phyloP scores from a whole-genome alignment of 2,329 filamentous ascomycete genomes.

The Fusarium aywerte region DNA sequence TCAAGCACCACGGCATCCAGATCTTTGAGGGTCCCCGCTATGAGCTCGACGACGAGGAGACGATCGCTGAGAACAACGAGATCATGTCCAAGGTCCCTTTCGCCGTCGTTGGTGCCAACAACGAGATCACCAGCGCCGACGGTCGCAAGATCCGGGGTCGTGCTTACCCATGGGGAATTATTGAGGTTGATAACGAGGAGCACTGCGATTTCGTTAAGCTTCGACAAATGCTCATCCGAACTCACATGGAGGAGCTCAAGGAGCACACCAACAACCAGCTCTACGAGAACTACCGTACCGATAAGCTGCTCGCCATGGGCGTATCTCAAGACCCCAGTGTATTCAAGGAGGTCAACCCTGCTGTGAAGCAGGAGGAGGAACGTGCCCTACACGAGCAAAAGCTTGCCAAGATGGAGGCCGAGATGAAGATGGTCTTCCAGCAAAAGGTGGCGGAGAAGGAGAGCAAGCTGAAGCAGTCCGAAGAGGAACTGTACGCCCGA shows the following conservation, averaged over 20 bases:
- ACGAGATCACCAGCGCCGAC: slow-evolving; percentile 89
- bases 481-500: slow-evolving; percentile 97
- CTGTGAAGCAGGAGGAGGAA: slow-evolving; percentile 99
- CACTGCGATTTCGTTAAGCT: slow-evolving; percentile 99
- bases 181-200: slow-evolving; percentile 99
- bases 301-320: slow-evolving; percentile 98
- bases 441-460: slow-evolving; percentile 99
- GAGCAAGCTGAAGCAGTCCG: slow-evolving; percentile 99
- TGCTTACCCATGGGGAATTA: slow-evolving; percentile 97
- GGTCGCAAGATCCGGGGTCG: slow-evolving; percentile 96
- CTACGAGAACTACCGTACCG: slow-evolving; percentile 99
- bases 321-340: slow-evolving; percentile 98
- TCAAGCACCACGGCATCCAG: slow-evolving; percentile 96
- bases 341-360: slow-evolving; percentile 99
- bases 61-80: slow-evolving; percentile 99
- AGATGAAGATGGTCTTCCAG: slow-evolving; percentile 99
- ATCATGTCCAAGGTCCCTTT: slow-evolving; percentile 99
- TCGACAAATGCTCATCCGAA: slow-evolving; percentile 99
- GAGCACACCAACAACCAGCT: slow-evolving; percentile 99
- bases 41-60: slow-evolving; percentile 99
- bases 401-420: slow-evolving; percentile 99
- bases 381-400: slow-evolving; percentile 98
- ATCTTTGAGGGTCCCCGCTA: slow-evolving; percentile 99
- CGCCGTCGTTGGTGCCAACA: slow-evolving; percentile 95
- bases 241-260: slow-evolving; percentile 99